Evolutionary conservation across 164 flowering plant genomes (phyloP).

Genomic region (Liquidambar formosana): DNA sequence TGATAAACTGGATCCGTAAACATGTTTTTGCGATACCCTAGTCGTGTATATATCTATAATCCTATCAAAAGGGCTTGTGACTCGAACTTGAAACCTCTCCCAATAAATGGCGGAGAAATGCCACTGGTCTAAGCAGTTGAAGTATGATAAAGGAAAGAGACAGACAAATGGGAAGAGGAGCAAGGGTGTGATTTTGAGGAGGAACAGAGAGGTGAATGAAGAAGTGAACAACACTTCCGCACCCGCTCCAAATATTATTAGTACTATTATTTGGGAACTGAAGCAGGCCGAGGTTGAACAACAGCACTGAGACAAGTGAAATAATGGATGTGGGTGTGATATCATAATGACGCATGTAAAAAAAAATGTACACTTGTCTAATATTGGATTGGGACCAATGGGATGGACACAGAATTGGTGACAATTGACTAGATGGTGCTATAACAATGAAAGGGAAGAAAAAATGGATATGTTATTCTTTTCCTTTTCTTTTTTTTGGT

Average conservation of each 20-base stretch:
- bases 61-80: too few species aligned
- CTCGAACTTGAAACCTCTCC: too few species aligned
- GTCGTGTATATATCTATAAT: too few species aligned
- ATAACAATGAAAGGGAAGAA: conserved; percentile 1
- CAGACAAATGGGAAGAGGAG: not conserved
- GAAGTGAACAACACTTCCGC: conserved; percentile 31
- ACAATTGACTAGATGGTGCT: not conserved
- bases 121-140: too few species aligned
- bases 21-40: too few species aligned
- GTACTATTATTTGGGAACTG: too few species aligned
- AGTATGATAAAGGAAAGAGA: too few species aligned
- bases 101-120: too few species aligned
- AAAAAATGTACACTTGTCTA: conserved; percentile 27
- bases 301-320: too few species aligned
- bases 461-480: not conserved
- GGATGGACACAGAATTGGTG: conserved; percentile 1
- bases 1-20: too few species aligned
- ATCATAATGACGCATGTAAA: not conserved
- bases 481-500: not conserved
- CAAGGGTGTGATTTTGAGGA: not conserved
- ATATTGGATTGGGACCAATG: not conserved
- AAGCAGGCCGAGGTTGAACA: too few species aligned
- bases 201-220: conserved; percentile 8
- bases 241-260: conserved; percentile 16
- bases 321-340: conserved; percentile 1